Conservation (phyloP, 768 basidiomycete genomes). For the Podaxis sp. region DNA sequence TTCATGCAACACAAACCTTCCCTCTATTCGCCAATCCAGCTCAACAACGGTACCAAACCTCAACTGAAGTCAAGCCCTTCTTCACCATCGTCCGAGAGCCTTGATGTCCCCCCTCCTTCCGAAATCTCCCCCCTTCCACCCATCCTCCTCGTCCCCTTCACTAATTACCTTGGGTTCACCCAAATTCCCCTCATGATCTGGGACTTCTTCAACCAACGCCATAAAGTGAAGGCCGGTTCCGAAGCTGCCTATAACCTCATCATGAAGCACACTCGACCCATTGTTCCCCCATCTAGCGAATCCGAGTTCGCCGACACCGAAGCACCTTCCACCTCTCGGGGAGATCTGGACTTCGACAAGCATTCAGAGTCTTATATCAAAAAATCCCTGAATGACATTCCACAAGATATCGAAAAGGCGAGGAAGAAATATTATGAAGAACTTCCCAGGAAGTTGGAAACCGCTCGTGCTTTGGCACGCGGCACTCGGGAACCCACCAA, state of each 20-base stretch:
- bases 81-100: slow-evolving; percentile 33
- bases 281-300: slow-evolving; percentile 39
- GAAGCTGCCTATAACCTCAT: slow-evolving; percentile 81
- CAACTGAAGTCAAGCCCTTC: slow-evolving; percentile 4
- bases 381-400: slow-evolving; percentile 52
- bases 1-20: slow-evolving; percentile 25
- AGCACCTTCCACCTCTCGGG: not conserved
- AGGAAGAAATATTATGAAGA: slow-evolving; percentile 76
- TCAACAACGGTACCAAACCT: slow-evolving; percentile 15
- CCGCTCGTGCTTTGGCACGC: slow-evolving; percentile 73
- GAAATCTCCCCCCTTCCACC: slow-evolving; percentile 75
- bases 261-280: slow-evolving; percentile 57
- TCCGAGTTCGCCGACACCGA: slow-evolving; percentile 22
- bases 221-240: slow-evolving; percentile 76
- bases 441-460: slow-evolving; percentile 63
- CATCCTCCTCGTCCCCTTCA: slow-evolving; percentile 72
- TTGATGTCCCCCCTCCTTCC: slow-evolving; percentile 18
- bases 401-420: slow-evolving; percentile 61
- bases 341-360: slow-evolving; percentile 75
- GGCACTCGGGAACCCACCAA: slow-evolving; percentile 83
- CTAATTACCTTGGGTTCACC: slow-evolving; percentile 75
- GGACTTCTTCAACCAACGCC: slow-evolving; percentile 89
- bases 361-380: slow-evolving; percentile 69
- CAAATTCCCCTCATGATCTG: slow-evolving; percentile 89
- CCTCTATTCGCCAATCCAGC: slow-evolving; percentile 20